A percentile compares a stretch with the other conserved stretches of the same genome.
phyloP scores from a whole-genome alignment of 108 stramenopile genomes.

The Chaetoceros muelleri region DNA sequence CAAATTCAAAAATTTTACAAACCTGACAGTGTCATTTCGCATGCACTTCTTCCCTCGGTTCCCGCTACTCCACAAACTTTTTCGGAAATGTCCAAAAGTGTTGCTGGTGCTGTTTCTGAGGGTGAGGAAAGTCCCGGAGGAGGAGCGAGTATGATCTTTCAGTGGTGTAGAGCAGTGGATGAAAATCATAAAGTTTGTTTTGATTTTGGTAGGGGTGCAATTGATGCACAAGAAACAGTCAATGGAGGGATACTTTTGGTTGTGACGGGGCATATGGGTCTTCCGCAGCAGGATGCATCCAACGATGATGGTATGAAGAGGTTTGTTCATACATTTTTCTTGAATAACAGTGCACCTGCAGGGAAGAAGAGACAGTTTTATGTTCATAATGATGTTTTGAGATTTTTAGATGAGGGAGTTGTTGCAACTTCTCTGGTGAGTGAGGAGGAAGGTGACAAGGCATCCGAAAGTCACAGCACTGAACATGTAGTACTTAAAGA shows the following conservation, averaged over 20 bases:
- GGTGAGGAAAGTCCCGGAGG: constrained; percentile 9
- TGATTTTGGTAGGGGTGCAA: constrained; percentile 58
- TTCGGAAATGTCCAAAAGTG: constrained; percentile 14
- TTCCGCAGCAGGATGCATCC: constrained; percentile 8
- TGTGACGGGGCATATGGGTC: constrained; percentile 52
- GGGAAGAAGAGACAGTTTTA: constrained; percentile 54
- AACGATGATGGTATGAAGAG: constrained; percentile 2
- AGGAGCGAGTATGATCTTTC: not conserved
- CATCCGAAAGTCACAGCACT: not conserved
- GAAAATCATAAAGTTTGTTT: constrained; percentile 17
- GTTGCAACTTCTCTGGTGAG: constrained; percentile 3
- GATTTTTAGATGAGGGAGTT: constrained; percentile 38
- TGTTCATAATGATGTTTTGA: constrained; percentile 69
- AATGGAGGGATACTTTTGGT: constrained; percentile 64
- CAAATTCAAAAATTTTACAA: constrained; percentile 52
- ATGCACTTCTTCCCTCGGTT: constrained; percentile 33
- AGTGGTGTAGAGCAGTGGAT: not conserved
- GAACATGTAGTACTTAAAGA: too few species aligned
- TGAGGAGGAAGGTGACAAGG: constrained; percentile 6
- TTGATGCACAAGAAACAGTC: constrained; percentile 72
- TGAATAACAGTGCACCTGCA: constrained; percentile 20
- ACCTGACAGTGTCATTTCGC: constrained; percentile 20
- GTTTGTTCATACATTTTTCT: constrained; percentile 76
- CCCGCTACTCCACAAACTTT: constrained; percentile 25
- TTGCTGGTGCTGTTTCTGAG: constrained; percentile 19